Percentiles rank a stretch among this genome's conserved stretches.
Evolutionary conservation across 106 monocot species (phyloP).

Genomic region (Allium sativum): DNA sequence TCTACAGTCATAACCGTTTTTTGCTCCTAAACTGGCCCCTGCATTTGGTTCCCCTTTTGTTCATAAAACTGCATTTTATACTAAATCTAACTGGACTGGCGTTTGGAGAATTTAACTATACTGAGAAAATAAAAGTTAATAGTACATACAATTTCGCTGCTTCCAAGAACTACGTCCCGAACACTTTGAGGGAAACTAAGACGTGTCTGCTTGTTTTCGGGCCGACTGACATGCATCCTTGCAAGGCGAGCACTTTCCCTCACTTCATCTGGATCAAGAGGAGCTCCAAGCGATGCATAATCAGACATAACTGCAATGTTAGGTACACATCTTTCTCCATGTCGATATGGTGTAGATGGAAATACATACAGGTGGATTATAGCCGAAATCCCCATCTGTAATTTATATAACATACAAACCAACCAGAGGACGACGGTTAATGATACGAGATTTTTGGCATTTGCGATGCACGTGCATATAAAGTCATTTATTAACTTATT

Average conservation of each 20-base stretch:
- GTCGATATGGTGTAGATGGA: conserved; percentile 72
- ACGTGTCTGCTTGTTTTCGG: conserved; percentile 39
- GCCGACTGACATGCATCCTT: conserved; percentile 27
- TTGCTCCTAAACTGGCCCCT: too few relatives aligned
- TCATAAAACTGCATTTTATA: too few relatives aligned
- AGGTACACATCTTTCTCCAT: conserved; percentile 71
- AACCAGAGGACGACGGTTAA: too few relatives aligned
- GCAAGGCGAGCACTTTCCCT: conserved; percentile 56
- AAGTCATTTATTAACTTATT: too few relatives aligned
- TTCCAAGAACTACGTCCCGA: conserved; percentile 91
- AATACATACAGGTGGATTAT: conserved; percentile 88
- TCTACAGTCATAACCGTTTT: too few relatives aligned
- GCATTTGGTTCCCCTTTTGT: too few relatives aligned
- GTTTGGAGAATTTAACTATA: too few relatives aligned
- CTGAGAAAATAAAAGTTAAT: not conserved
- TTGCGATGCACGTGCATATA: too few relatives aligned
- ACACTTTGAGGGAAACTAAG: conserved; percentile 88
- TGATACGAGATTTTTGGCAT: too few relatives aligned
- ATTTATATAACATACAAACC: not conserved
- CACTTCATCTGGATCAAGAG: conserved; percentile 93
- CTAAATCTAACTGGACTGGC: too few relatives aligned
- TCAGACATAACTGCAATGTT: conserved; percentile 83
- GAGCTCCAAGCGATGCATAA: conserved; percentile 78
- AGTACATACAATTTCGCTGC: conserved; percentile 76
- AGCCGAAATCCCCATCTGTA: conserved; percentile 96